Evolutionary conservation across 2,329 filamentous ascomycete genomes (phyloP).

Genomic region (Pseudocercospora musae): DNA sequence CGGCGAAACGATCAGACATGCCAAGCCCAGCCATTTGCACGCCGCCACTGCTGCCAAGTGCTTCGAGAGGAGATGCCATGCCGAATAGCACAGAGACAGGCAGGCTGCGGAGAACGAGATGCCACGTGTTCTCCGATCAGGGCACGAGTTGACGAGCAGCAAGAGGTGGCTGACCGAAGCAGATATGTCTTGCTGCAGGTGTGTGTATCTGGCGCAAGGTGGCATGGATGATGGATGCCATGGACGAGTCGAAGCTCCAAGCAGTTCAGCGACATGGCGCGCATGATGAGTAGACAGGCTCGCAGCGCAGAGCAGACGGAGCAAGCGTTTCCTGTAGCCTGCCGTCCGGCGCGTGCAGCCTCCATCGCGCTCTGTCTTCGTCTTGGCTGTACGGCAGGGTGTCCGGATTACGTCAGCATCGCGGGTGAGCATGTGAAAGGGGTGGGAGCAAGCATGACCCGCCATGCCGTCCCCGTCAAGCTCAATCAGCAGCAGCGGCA

Average conservation of each 20-base stretch:
- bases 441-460: not conserved
- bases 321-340: no score
- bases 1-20: not conserved
- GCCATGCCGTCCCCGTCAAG: not conserved
- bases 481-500: not conserved
- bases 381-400: not conserved
- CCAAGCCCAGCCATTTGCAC: not conserved
- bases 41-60: not conserved
- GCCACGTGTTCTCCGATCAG: not conserved
- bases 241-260: not conserved
- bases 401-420: not conserved
- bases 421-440: not conserved
- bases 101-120: not conserved
- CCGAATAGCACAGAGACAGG: not conserved
- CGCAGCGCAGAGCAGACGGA: no score
- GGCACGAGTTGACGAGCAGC: not conserved
- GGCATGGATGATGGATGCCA: not conserved
- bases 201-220: not conserved
- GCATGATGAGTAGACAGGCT: no score
- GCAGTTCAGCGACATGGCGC: no score
- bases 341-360: not conserved
- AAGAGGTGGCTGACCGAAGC: not conserved
- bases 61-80: not conserved
- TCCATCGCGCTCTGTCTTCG: not conserved
- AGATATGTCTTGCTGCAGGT: not conserved